These are phyloP conservation scores for Agrocybe chaxingu DNA, from an alignment of 768 basidiomycete species.

Conservation along the genomic window DNA sequence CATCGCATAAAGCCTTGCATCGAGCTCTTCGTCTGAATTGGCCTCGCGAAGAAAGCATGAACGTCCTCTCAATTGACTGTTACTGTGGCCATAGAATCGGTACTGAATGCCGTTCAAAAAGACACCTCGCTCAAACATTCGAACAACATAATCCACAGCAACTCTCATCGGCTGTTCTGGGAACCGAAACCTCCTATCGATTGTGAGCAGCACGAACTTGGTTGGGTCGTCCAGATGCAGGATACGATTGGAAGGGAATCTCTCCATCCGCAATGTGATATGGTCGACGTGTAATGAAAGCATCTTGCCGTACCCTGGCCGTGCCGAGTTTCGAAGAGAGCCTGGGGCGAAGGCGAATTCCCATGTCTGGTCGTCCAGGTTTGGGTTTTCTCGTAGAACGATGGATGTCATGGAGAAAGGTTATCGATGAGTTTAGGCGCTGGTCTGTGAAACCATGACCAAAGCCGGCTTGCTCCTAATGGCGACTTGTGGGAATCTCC, in stretches of 20 bases:
- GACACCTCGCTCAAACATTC: conserved; percentile 52
- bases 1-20: conserved; percentile 50
- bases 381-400: conserved; percentile 36
- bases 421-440: conserved; percentile 14
- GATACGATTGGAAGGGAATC: conserved; percentile 57
- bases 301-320: conserved; percentile 36
- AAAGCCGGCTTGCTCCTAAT: neutral
- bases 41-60: conserved; percentile 64
- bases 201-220: conserved; percentile 55
- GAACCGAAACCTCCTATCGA: conserved; percentile 50
- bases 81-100: conserved; percentile 70
- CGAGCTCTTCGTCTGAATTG: conserved; percentile 51
- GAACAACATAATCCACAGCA: conserved; percentile 52
- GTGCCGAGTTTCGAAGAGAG: conserved; percentile 1
- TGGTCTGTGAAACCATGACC: conserved; percentile 9
- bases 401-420: conserved; percentile 30
- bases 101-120: conserved; percentile 58
- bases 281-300: conserved; percentile 47
- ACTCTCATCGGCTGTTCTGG: conserved; percentile 46
- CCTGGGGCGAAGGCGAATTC: conserved; percentile 35
- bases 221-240: conserved; percentile 52
- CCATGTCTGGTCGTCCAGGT: conserved; percentile 53
- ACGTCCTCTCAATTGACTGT: conserved; percentile 61
- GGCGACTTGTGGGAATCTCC: neutral
- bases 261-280: conserved; percentile 47